Conservation (phyloP, 2,329 filamentous ascomycete species). For the Cercospora canescens region DNA sequence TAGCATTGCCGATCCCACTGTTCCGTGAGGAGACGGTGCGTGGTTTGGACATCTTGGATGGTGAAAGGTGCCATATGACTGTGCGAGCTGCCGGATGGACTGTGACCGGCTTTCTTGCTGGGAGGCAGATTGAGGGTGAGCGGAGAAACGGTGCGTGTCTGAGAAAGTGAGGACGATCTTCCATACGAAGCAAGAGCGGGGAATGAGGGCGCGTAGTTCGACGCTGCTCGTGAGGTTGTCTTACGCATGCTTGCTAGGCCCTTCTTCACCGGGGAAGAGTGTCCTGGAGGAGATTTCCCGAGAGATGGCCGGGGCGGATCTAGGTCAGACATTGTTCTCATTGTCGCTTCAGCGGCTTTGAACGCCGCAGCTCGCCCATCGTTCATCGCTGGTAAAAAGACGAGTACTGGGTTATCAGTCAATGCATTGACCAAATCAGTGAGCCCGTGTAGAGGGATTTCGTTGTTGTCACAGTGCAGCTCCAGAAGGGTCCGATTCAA, state of each 20-base stretch:
- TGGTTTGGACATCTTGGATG: conserved; percentile 53
- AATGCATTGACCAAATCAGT: conserved; percentile 68
- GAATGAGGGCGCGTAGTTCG: conserved; percentile 34
- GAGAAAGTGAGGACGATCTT: conserved; percentile 12
- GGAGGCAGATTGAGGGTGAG: conserved; percentile 30
- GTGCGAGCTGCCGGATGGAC: conserved; percentile 19
- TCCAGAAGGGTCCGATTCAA: conserved; percentile 63
- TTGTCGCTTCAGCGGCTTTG: conserved; percentile 43
- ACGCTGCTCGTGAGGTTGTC: conserved; percentile 31
- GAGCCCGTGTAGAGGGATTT: conserved; percentile 69
- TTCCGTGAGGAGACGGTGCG: conserved; percentile 49
- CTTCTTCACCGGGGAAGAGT: conserved; percentile 31
- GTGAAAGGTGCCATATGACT: conserved; percentile 36
- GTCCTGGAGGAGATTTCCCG: conserved; percentile 16
- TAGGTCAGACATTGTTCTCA: conserved; percentile 35
- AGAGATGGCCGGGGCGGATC: conserved; percentile 24
- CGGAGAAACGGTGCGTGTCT: conserved; percentile 18
- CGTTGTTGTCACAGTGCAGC: conserved; percentile 71
- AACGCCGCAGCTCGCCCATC: conserved; percentile 62
- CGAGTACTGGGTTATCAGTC: conserved; percentile 63
- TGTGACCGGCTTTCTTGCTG: conserved; percentile 25
- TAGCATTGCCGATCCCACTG: conserved; percentile 53
- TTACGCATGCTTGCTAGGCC: conserved; percentile 36
- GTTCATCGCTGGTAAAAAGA: conserved; percentile 64
- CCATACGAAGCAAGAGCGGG: conserved; percentile 27